Base-by-base conservation (phyloP, 148 eudicot genomes). In the Fagopyrum homotropicum region DNA sequence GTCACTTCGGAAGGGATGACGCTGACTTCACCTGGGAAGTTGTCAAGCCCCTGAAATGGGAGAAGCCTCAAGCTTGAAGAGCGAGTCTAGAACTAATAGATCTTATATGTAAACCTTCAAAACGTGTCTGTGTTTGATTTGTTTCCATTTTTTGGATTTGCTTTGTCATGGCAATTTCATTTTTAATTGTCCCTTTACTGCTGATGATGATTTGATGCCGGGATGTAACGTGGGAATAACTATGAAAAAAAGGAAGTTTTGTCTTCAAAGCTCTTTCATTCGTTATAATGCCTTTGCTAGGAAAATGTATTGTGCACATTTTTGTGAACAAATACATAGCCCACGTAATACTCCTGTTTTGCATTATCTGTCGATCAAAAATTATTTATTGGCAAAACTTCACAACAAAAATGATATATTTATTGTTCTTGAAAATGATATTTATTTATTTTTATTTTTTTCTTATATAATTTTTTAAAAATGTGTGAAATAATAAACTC, bases 31-130 rank as follows among this genome's bases (percentile, higher is more conserved):
- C 87, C 57, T 85, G 87, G 87, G 87, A 85, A 80, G 80, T 75
- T 7, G 87, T 85, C 74, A 85, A 85, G 87, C 81, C 80, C 72
- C 87, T 85, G 73, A 85, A 85, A 66, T 82, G 85, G 85, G 87
- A 85, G 15, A 85, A 85, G 80, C 83, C 87, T 68, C 80, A 83
- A 69, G 83, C 56, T 30, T 83, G 78, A 69, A 43, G 4, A 35
- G 19, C 43, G 47, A 40, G 71, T 66, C 47, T 66, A 66, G 71
- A 66, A 14, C 5, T 15, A 66, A 66, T 64, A 35, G 70, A 35
- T 35, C 35, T 29, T 64, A 8, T 43, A 66, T 66, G 71, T 66
- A 66, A 40, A 43, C 71, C 5, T 43, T 40, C 15, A 43, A 63
- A 66, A 14, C 17, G 15, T 66, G 71, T 7, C 45, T 66, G 43